phyloP scores from a whole-genome alignment of 257 asterid genomes.

The Solanum arcanum region DNA sequence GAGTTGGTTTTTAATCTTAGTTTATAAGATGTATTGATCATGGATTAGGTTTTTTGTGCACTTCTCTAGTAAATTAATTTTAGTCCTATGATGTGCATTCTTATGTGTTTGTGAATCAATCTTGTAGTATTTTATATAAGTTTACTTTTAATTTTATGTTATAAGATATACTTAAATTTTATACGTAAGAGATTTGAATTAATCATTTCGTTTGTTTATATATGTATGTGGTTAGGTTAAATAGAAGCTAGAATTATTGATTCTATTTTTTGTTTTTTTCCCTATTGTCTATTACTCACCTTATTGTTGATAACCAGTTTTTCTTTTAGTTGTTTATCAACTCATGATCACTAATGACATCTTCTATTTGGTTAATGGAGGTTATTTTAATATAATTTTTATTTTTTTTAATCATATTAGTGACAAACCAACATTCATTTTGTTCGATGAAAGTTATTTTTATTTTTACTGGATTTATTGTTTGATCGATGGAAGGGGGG shows the following conservation, averaged over 20 bases:
- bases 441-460: background rate
- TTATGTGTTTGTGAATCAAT: background rate
- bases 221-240: background rate
- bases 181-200: background rate
- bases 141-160: background rate
- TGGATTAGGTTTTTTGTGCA: background rate
- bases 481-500: no score
- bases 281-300: background rate
- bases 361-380: background rate
- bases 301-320: no score
- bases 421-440: background rate
- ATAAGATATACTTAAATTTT: background rate
- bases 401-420: no score
- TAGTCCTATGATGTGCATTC: background rate
- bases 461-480: no score
- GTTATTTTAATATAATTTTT: background rate
- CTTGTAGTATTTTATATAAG: background rate
- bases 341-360: background rate
- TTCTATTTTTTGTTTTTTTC: background rate
- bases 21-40: background rate
- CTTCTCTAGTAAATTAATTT: background rate
- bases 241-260: background rate
- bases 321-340: background rate
- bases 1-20: background rate
- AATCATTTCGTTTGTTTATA: background rate